Percentiles rank a stretch among this genome's conserved stretches.
Conservation (phyloP, 805 yeast species). For the Saccharomycopsis sp. region DNA sequence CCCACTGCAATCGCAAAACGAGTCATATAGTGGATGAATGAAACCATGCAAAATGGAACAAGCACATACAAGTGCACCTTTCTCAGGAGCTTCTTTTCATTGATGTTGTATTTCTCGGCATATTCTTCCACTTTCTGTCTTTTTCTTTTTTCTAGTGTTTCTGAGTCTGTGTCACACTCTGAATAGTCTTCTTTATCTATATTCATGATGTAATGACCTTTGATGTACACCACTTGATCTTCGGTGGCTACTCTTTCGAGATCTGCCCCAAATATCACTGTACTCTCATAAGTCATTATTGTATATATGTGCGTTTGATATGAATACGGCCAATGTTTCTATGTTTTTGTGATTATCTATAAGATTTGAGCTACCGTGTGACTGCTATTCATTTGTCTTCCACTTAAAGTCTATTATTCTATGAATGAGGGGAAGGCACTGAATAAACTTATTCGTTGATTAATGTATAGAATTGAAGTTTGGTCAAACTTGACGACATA, state of each 20-base stretch:
- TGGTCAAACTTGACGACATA: not conserved
- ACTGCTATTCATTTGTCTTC: not conserved
- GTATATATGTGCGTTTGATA: too few relatives aligned
- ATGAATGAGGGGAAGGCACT: not conserved
- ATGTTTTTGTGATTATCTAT: not conserved
- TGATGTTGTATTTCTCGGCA: constrained; percentile 9
- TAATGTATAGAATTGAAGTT: not conserved
- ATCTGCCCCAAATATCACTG: constrained; percentile 2
- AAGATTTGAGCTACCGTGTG: not conserved
- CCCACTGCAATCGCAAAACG: constrained; percentile 19
- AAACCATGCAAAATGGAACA: constrained; percentile 20
- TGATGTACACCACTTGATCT: constrained; percentile 17
- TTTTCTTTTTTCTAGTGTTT: constrained; percentile 3
- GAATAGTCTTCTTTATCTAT: constrained; percentile 11
- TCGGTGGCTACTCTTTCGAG: constrained; percentile 11
- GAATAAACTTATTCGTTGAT: not conserved
- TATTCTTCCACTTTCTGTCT: constrained; percentile 8
- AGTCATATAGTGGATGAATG: constrained; percentile 20
- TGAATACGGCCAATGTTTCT: too few relatives aligned
- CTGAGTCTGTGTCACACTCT: constrained; percentile 10
- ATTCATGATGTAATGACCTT: constrained; percentile 18
- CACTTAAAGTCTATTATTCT: not conserved
- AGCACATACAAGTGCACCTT: constrained; percentile 15
- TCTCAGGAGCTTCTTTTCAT: constrained; percentile 5
- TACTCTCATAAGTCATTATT: not conserved